These are phyloP conservation scores for Tricholoma hemisulphureum DNA, from an alignment of 768 basidiomycete genomes.

Conservation along the genomic window DNA sequence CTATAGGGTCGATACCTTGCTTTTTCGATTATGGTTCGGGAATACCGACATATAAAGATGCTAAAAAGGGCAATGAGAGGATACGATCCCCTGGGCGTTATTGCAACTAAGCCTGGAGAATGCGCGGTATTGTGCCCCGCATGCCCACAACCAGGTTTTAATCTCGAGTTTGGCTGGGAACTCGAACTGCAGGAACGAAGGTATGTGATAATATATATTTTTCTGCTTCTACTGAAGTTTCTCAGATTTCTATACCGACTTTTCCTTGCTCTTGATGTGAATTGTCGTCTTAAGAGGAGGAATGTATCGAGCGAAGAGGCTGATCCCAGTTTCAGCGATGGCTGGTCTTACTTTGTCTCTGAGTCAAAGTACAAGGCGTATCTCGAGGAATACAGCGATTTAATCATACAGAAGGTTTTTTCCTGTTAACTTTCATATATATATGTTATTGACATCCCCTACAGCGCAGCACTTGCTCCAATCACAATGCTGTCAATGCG, in stretches of 20 bases:
- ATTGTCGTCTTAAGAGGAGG: no score
- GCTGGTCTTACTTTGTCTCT: constrained; percentile 15
- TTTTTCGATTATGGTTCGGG: constrained; percentile 14
- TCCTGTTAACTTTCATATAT: neutral
- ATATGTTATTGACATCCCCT: constrained; percentile 2
- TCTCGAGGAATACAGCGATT: constrained; percentile 7
- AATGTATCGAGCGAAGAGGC: no score
- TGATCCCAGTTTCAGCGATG: no score
- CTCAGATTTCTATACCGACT: no score
- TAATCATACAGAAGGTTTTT: constrained; percentile 2
- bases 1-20: constrained; percentile 16
- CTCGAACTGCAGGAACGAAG: constrained; percentile 4
- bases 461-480: constrained; percentile 22
- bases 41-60: constrained; percentile 23
- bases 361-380: constrained; percentile 7
- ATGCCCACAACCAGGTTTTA: constrained; percentile 22
- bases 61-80: constrained; percentile 23
- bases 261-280: no score
- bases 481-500: constrained; percentile 17
- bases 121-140: constrained; percentile 24
- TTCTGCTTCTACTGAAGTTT: neutral
- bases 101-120: constrained; percentile 16
- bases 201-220: constrained; percentile 8
- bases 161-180: constrained; percentile 25
- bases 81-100: constrained; percentile 14